Conservation (phyloP, 768 basidiomycete genomes). For the Pisolithus sp. region DNA sequence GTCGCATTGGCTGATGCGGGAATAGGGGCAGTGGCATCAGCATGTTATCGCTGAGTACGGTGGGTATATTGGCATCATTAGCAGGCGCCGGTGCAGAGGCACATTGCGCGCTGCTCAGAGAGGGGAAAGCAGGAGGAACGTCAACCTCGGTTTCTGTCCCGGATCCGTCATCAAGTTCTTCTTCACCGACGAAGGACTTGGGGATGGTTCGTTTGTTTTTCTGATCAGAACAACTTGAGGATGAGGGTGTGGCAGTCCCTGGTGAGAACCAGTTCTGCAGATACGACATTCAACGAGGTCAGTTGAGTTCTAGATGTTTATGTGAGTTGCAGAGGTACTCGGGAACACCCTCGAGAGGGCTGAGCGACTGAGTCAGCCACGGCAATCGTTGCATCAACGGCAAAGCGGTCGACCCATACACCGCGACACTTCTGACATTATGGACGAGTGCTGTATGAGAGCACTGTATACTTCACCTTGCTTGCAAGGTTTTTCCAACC, state of each 20-base stretch:
- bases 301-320: too few relatives aligned
- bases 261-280: slow-evolving; percentile 53
- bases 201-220: slow-evolving; percentile 9
- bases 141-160: slow-evolving; percentile 47
- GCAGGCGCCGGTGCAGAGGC: slow-evolving; percentile 19
- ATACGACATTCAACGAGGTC: slow-evolving; percentile 33
- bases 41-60: slow-evolving; percentile 39
- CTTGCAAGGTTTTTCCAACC: too few relatives aligned
- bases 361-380: not conserved
- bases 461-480: too few relatives aligned
- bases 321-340: not conserved
- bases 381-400: too few relatives aligned
- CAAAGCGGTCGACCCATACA: too few relatives aligned
- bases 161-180: slow-evolving; percentile 29
- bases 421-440: too few relatives aligned
- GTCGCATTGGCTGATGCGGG: slow-evolving; percentile 34
- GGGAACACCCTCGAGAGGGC: not conserved
- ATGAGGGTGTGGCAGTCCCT: slow-evolving; percentile 13
- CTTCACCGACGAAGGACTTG: slow-evolving; percentile 19
- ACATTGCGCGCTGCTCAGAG: slow-evolving; percentile 66
- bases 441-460: too few relatives aligned
- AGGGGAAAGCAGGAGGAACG: slow-evolving; percentile 68
- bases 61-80: slow-evolving; percentile 10
- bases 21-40: slow-evolving; percentile 48
- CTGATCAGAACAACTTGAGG: not conserved